Evolutionary conservation across 2,329 filamentous ascomycete species (phyloP), one percentile per base, ranked within the genome.

Genomic region (Pseudogymnoascus pannorum): DNA sequence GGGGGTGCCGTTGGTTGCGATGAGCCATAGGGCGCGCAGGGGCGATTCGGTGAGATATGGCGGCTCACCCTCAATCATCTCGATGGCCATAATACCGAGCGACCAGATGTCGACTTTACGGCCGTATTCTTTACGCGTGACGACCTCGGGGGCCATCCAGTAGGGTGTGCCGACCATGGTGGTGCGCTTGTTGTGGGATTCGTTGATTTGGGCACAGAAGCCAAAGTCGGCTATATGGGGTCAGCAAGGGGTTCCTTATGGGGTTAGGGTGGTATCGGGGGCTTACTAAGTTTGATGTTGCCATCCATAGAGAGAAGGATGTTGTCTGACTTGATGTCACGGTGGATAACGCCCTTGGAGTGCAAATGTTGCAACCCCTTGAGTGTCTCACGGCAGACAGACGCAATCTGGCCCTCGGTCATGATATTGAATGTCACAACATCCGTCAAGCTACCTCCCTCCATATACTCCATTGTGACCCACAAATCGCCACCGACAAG

Each of bases 401-500:
- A 91, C 8, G 94, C 92, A 71, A 99, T 97, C 76, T 97, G 94
- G 2, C 91, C 91, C 75, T 99, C 94, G 6, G 89, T 93, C 94
- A 99, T 97, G 71, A 97, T 96, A 76, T 97, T 97, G 77, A 96
- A 97, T 3, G 94, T 99, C 61, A 99, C 94, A 60, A 99, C 94
- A 75, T 99, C 94, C 9, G 94, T 99, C 73, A 99, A 79, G 75
- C 92, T 97, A 65, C 94, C 94, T 63, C 94, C 94, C 75, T 99
- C 93, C 94, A 99, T 99, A 71, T 93, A 99, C 76, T 99, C 94
- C 94, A 99, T 99, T 33, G 97, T 91, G 1, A 99, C 94, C 94
- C 94, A 99, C 29, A 99, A 79, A 74, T 97, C 94, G 44, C 93
- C 90, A 11, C 85, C 84, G 62, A 92, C 88, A 9, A 99, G 80